Percentiles rank a stretch among this genome's conserved stretches.
These are phyloP conservation scores for Pleurostoma richardsiae DNA, from an alignment of 2,329 filamentous ascomycete genomes.

Conservation along the genomic window DNA sequence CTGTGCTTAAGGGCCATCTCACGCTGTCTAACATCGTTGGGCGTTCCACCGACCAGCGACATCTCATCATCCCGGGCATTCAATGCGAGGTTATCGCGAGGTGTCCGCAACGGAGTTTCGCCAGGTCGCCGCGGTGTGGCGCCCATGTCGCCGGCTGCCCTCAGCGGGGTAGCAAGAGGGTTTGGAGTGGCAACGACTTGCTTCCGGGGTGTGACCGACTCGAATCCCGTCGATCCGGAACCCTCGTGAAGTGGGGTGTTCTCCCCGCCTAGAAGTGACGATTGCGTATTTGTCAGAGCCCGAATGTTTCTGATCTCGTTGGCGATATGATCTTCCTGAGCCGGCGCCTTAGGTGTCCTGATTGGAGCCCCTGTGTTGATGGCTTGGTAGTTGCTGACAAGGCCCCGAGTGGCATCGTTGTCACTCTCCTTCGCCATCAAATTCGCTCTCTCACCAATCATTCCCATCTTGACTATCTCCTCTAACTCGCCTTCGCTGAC, in stretches of 20 bases:
- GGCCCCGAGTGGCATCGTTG: constrained; percentile 76
- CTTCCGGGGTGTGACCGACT: constrained; percentile 74
- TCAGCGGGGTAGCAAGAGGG: constrained; percentile 85
- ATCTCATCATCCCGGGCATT: constrained; percentile 66
- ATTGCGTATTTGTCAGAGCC: constrained; percentile 88
- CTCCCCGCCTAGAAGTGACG: constrained; percentile 86
- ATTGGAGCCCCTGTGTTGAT: constrained; percentile 82
- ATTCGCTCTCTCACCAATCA: constrained; percentile 83
- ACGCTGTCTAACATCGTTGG: constrained; percentile 67
- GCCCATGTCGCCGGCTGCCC: constrained; percentile 56
- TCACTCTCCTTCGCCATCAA: constrained; percentile 70
- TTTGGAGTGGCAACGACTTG: constrained; percentile 89
- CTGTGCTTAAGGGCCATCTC: constrained; percentile 65
- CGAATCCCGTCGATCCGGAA: constrained; percentile 77
- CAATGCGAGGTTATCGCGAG: constrained; percentile 79
- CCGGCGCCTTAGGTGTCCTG: constrained; percentile 82
- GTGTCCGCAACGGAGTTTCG: constrained; percentile 81
- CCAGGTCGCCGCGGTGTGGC: constrained; percentile 67
- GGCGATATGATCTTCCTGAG: constrained; percentile 90
- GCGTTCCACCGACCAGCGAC: constrained; percentile 68
- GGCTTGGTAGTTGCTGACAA: constrained; percentile 81
- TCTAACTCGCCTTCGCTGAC: constrained; percentile 90
- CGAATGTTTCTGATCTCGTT: constrained; percentile 95
- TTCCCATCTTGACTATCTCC: constrained; percentile 98
- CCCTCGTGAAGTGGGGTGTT: constrained; percentile 87